phyloP scores from a whole-genome alignment of 164 flowering plant species.

The Vitis rupestris region DNA sequence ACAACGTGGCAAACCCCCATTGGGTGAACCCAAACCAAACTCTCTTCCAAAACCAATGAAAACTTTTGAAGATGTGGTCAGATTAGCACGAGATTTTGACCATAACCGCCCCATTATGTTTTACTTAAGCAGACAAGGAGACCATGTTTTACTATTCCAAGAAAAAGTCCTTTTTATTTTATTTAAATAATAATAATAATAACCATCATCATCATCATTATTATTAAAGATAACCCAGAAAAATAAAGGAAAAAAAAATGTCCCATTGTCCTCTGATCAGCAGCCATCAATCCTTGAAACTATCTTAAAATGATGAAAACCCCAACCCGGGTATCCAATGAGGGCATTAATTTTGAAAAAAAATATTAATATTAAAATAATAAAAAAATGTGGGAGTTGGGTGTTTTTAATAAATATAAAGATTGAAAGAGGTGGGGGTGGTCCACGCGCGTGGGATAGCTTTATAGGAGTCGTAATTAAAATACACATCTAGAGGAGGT shows the following conservation, averaged over 20 bases:
- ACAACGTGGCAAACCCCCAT: background rate
- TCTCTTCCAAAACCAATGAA: background rate
- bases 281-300: slow-evolving; percentile 8
- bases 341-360: background rate
- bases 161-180: slow-evolving; percentile 7
- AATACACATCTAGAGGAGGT: slow-evolving; percentile 29
- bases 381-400: background rate
- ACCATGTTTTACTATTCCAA: slow-evolving; percentile 29
- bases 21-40: background rate
- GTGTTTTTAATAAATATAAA: background rate
- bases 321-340: slow-evolving; percentile 21
- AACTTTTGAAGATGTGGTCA: background rate
- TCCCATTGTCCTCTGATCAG: too few species aligned
- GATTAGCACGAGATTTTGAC: slow-evolving; percentile 27
- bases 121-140: slow-evolving; percentile 23
- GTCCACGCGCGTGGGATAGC: slow-evolving; percentile 30
- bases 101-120: slow-evolving; percentile 6
- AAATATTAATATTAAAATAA: too few species aligned
- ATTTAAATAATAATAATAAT: background rate
- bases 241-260: too few species aligned
- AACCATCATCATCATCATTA: background rate
- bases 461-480: slow-evolving; percentile 15
- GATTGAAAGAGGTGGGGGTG: background rate
- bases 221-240: too few species aligned
- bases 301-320: background rate